Evolutionary conservation across 2,329 filamentous ascomycete species (phyloP), one percentile per base, ranked within the genome.

Genomic region (Xylaria sp.): DNA sequence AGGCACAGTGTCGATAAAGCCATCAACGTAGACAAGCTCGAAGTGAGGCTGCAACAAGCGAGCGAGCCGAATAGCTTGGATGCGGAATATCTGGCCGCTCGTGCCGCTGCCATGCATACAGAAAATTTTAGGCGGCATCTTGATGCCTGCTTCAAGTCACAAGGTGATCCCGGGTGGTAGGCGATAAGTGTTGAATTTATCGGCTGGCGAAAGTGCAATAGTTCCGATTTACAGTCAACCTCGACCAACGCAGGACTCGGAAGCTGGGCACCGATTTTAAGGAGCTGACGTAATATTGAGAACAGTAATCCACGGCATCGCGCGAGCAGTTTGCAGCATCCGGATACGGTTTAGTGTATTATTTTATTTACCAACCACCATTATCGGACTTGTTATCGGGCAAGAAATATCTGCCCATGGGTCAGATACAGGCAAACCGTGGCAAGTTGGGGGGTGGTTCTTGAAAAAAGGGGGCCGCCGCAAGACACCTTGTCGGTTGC

Each of bases 81-180:
- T 64, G 19, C 57, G 53, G 38, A 67, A 64, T 51, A 67, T 67
- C 4, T 33, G 51, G 23, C 57, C 63, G 40, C 54, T 64, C 13
- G 64, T 67, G 44, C 66, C 66, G 40, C 61, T 56, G 31, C 66
- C 66, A 37, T 67, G 66, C n/a, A 67, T 51, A 35, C 65, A 66
- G 47, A 67, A 47, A 13, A 67, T 59, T 29, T 64, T 64, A 7
- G 62, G 58, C 13, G 38, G 40, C 62, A 64, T 64, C 1, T 25
- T 31, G 27, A 43, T 27, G 10, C 11, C 41, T 41, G 33, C 27
- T 53, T 19, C 21, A 46, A 38, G 33, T 15, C 27, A 31, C 23
- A 40, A 37, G 33, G 10, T 29, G 6, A 13, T n/a, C 4, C 17
- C 2, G 4, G 6, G 3, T n/a, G 15, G 11, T 19, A 25, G 21